These are phyloP conservation scores for Brettanomyces sp. DNA, from an alignment of 805 yeast genomes.

Conservation along the genomic window DNA sequence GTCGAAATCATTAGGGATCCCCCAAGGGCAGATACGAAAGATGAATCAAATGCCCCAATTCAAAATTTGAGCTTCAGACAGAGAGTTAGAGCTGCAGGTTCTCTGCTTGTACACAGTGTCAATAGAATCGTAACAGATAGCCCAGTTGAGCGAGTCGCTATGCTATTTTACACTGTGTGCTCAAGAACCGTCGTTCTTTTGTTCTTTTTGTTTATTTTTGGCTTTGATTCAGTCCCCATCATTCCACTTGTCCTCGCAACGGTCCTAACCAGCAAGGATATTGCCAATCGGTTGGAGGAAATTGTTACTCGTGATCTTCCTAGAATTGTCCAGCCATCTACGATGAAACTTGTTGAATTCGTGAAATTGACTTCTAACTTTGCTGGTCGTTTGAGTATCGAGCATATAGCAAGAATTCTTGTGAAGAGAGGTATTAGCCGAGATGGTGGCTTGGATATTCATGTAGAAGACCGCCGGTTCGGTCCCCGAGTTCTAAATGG, in stretches of 20 bases:
- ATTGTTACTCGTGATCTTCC: conserved; percentile 5
- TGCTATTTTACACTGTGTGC: neutral
- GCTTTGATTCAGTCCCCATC: conserved; percentile 1
- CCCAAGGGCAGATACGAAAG: neutral
- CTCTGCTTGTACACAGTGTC: neutral
- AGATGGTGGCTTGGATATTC: too few relatives aligned
- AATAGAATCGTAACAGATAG: neutral
- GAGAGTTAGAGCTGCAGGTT: neutral
- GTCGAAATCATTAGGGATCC: neutral
- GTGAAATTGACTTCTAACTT: neutral
- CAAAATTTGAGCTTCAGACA: neutral
- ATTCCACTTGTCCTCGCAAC: neutral
- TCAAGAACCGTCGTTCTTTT: neutral
- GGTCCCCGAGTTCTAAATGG: too few relatives aligned
- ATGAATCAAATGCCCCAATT: neutral
- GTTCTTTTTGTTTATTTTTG: neutral
- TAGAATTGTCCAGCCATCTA: neutral
- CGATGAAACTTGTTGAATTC: neutral
- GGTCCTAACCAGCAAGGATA: conserved; percentile 1
- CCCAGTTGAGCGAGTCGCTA: neutral
- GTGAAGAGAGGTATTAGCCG: too few relatives aligned
- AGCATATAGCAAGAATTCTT: too few relatives aligned
- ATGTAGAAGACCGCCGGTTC: too few relatives aligned
- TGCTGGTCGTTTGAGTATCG: neutral
- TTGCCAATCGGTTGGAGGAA: conserved; percentile 1